Conservation (phyloP, 176 grass and related monocot species). For the Aegilops speltoides region DNA sequence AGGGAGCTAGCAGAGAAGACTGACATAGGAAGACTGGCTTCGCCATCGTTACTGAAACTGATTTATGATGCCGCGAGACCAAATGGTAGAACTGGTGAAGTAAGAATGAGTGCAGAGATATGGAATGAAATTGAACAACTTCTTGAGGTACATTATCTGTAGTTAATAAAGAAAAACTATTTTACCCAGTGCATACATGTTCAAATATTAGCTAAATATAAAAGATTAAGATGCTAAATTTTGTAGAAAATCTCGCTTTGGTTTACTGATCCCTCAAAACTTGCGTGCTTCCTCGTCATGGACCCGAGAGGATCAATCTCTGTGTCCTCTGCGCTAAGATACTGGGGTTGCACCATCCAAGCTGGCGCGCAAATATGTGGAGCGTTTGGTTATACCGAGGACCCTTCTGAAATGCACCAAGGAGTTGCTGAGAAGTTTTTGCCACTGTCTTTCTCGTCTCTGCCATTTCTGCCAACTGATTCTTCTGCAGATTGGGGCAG, state of each 20-base stretch:
- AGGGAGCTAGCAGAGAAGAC: constrained; percentile 87
- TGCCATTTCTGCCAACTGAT: constrained; percentile 54
- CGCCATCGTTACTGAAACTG: constrained; percentile 80
- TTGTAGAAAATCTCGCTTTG: constrained; percentile 59
- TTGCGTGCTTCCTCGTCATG: constrained; percentile 86
- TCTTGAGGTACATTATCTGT: constrained; percentile 50
- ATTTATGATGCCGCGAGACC: constrained; percentile 65
- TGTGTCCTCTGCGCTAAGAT: constrained; percentile 66
- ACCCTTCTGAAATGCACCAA: constrained; percentile 43
- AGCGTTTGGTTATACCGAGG: constrained; percentile 70
- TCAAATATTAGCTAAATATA: neutral
- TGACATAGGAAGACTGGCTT: constrained; percentile 86
- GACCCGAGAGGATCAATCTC: constrained; percentile 46
- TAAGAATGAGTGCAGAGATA: constrained; percentile 70
- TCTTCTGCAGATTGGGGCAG: constrained; percentile 44
- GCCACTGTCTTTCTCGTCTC: constrained; percentile 61
- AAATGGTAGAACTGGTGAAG: constrained; percentile 69
- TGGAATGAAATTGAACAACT: constrained; percentile 76
- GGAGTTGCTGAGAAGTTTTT: constrained; percentile 57
- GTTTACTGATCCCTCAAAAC: constrained; percentile 69
- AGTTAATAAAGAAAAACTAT: neutral
- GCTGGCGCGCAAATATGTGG: constrained; percentile 70
- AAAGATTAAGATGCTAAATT: constrained; percentile 3
- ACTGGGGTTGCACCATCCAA: constrained; percentile 98
- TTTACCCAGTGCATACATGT: neutral